A percentile compares a stretch with the other conserved stretches of the same genome.
Evolutionary conservation across 2,329 filamentous ascomycete genomes (phyloP).

Genomic region (Aspergillus texensis): DNA sequence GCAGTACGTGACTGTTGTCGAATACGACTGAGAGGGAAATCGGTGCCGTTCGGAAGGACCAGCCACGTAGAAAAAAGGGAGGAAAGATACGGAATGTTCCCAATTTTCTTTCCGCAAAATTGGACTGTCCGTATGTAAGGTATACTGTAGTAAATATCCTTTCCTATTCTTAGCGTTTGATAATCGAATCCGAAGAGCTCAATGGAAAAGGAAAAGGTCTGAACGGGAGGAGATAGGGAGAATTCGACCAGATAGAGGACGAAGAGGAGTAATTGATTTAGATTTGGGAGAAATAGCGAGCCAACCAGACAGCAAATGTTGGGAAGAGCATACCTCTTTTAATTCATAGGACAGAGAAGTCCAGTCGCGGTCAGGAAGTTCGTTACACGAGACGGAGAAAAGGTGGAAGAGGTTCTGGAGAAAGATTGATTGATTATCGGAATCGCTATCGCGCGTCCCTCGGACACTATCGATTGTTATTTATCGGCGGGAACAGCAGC

Average conservation of each 20-base stretch:
- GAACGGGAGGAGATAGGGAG: not conserved
- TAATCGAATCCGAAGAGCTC: not conserved
- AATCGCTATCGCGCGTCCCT: constrained; percentile 17
- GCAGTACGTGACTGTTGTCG: constrained; percentile 8
- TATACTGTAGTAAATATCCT: not conserved
- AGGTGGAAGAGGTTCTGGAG: not conserved
- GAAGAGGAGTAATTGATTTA: not conserved
- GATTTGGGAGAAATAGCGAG: not conserved
- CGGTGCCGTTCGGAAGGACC: constrained; percentile 19
- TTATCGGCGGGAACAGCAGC: constrained; percentile 17
- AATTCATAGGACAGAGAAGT: not conserved
- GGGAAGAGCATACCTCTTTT: not conserved
- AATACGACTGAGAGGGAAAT: constrained; percentile 10
- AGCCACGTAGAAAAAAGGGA: constrained; percentile 28
- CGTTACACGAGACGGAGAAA: constrained; percentile 9
- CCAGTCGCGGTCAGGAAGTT: not conserved
- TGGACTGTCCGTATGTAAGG: not conserved
- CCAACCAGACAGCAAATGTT: not conserved
- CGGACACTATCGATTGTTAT: constrained; percentile 24
- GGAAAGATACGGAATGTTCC: constrained; percentile 22
- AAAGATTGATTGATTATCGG: constrained; percentile 17
- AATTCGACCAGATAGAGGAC: not conserved
- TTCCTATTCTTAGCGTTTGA: not conserved
- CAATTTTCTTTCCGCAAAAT: constrained; percentile 1
- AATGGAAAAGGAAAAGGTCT: not conserved